phyloP scores from a whole-genome alignment of 2,329 filamentous ascomycete genomes.

The Colletotrichum tofieldiae region DNA sequence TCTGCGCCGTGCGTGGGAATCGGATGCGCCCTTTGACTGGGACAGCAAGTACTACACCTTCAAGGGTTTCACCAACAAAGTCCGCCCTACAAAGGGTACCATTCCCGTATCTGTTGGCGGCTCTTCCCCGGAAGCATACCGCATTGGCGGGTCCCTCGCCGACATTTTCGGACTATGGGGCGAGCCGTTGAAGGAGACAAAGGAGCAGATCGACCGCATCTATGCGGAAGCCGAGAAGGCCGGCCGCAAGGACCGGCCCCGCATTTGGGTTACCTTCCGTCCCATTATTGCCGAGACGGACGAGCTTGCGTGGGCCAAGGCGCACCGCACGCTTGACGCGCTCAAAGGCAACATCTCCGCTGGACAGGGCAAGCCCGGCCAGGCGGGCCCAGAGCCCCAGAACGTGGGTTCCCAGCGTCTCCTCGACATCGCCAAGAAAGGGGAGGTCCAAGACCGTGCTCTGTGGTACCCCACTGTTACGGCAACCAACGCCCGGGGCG shows the following conservation, averaged over 20 bases:
- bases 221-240: constrained; percentile 72
- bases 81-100: constrained; percentile 66
- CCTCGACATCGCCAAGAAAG: constrained; percentile 69
- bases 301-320: constrained; percentile 74
- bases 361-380: constrained; percentile 49
- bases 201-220: constrained; percentile 74
- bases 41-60: constrained; percentile 73
- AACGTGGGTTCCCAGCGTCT: constrained; percentile 73
- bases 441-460: constrained; percentile 73
- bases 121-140: constrained; percentile 72
- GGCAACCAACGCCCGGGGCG: constrained; percentile 72
- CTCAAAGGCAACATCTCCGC: constrained; percentile 61
- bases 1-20: constrained; percentile 71
- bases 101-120: constrained; percentile 74
- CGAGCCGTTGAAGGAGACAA: constrained; percentile 75
- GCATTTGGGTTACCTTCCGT: constrained; percentile 77
- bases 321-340: constrained; percentile 68
- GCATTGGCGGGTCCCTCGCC: constrained; percentile 70
- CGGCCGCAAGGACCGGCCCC: constrained; percentile 68
- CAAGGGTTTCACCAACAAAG: constrained; percentile 69
- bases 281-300: constrained; percentile 75
- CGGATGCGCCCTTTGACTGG: constrained; percentile 73
- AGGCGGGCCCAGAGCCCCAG: constrained; percentile 60
- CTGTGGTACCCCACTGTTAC: constrained; percentile 77
- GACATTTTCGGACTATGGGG: constrained; percentile 78